A percentile compares a stretch with the other conserved stretches of the same genome.
phyloP scores from a whole-genome alignment of 202 grass and related monocot species.

The Digitaria exilis region DNA sequence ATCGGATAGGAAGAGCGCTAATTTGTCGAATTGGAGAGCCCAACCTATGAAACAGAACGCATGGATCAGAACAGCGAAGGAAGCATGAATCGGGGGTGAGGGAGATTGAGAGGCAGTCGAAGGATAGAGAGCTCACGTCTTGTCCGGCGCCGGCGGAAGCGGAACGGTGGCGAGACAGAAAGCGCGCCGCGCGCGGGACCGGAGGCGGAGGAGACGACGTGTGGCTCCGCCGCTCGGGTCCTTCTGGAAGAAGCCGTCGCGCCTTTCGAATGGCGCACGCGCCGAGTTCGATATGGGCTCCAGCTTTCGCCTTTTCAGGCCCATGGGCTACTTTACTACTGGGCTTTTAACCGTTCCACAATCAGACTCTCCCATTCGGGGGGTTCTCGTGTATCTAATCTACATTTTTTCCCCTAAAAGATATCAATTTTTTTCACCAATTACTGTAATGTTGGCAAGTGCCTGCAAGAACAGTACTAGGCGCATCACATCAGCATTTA shows the following conservation, averaged over 20 bases:
- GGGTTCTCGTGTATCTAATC: too few relatives aligned
- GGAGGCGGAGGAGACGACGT: background rate
- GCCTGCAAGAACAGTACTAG: background rate
- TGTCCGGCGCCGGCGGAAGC: background rate
- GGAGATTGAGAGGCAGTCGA: background rate
- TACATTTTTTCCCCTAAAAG: too few relatives aligned
- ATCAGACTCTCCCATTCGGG: too few relatives aligned
- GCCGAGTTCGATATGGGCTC: background rate
- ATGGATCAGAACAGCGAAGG: background rate
- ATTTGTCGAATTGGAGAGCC: background rate
- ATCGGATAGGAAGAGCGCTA: background rate
- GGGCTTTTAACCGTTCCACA: too few relatives aligned
- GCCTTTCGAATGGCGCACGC: constrained; percentile 10
- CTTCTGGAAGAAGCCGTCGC: constrained; percentile 22
- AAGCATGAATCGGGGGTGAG: background rate
- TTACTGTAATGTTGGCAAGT: background rate
- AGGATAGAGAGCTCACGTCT: constrained; percentile 16
- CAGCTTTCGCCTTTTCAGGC: background rate
- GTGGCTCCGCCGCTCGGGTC: background rate
- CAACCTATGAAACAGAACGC: background rate
- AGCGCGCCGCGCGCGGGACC: background rate
- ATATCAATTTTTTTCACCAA: background rate
- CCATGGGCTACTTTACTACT: background rate
- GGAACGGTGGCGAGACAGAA: background rate
- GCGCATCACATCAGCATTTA: background rate